phyloP scores from a whole-genome alignment of 2,329 filamentous ascomycete genomes.

The Xylaria sp. region DNA sequence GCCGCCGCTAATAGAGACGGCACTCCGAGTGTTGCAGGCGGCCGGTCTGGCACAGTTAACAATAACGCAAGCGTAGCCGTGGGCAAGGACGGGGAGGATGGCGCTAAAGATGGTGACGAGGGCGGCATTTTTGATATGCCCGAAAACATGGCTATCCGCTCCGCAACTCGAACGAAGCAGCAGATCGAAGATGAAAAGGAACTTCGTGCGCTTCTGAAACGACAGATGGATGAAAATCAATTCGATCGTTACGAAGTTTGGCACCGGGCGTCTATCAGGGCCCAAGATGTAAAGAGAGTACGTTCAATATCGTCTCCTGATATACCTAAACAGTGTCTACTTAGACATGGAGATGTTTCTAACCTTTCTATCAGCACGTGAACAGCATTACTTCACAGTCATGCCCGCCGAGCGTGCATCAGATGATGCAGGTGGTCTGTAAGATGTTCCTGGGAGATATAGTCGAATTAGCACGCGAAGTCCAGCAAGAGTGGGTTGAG shows the following conservation, averaged over 20 bases:
- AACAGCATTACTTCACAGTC: conserved; percentile 78
- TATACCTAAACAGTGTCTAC: neutral
- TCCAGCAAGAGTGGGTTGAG: conserved; percentile 66
- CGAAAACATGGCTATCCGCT: conserved; percentile 37
- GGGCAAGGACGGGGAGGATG: conserved; percentile 45
- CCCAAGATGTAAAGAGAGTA: conserved; percentile 63
- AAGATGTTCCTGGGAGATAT: conserved; percentile 75
- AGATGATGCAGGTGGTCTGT: conserved; percentile 68
- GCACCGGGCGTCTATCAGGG: conserved; percentile 62
- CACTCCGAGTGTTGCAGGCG: conserved; percentile 39
- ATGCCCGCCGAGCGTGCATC: conserved; percentile 66
- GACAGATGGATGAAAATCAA: conserved; percentile 61
- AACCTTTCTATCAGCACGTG: conserved; percentile 49
- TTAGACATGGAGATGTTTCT: neutral
- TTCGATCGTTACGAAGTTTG: conserved; percentile 66
- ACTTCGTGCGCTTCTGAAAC: conserved; percentile 55
- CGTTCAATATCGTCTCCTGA: conserved; percentile 24
- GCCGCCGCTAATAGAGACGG: conserved; percentile 37
- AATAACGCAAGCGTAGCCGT: conserved; percentile 38
- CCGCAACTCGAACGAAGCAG: conserved; percentile 54
- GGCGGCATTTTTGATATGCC: conserved; percentile 54
- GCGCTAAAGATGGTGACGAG: conserved; percentile 51
- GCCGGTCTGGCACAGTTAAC: conserved; percentile 41
- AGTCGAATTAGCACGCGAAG: conserved; percentile 63
- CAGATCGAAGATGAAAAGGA: conserved; percentile 59